Conservation (phyloP, 768 basidiomycete genomes). For the Suillus hirtellus region DNA sequence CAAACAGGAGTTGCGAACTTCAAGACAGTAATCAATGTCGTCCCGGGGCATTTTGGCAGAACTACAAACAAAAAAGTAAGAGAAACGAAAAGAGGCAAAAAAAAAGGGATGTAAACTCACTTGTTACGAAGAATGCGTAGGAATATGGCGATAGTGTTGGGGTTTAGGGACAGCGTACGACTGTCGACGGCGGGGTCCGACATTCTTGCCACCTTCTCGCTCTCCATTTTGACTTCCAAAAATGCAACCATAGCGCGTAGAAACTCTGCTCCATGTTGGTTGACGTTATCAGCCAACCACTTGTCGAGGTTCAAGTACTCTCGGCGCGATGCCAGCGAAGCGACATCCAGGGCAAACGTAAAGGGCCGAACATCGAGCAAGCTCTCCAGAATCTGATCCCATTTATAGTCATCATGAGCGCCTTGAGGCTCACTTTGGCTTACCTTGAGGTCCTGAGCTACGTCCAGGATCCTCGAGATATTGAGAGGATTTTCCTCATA, state of each 20-base stretch:
- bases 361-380: constrained; percentile 88
- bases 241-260: constrained; percentile 86
- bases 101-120: constrained; percentile 42
- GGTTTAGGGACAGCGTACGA: constrained; percentile 84
- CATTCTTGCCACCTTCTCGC: constrained; percentile 74
- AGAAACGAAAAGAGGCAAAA: not conserved
- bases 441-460: constrained; percentile 93
- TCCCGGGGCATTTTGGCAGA: constrained; percentile 71
- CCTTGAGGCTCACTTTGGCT: constrained; percentile 21
- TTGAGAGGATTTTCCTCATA: constrained; percentile 92
- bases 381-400: constrained; percentile 80
- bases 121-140: constrained; percentile 84
- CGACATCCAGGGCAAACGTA: constrained; percentile 89
- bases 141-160: constrained; percentile 89
- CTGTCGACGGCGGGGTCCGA: constrained; percentile 78
- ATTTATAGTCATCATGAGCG: constrained; percentile 10
- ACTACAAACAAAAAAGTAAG: constrained; percentile 37
- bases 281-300: constrained; percentile 90
- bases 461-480: constrained; percentile 91
- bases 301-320: constrained; percentile 96
- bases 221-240: constrained; percentile 90
- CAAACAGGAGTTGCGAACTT: constrained; percentile 89
- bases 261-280: constrained; percentile 81
- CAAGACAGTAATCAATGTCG: constrained; percentile 84
- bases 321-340: constrained; percentile 87